Percentiles rank a stretch among this genome's conserved stretches.
These are phyloP conservation scores for Agastache rugosa DNA, from an alignment of 257 asterid species.

Conservation along the genomic window DNA sequence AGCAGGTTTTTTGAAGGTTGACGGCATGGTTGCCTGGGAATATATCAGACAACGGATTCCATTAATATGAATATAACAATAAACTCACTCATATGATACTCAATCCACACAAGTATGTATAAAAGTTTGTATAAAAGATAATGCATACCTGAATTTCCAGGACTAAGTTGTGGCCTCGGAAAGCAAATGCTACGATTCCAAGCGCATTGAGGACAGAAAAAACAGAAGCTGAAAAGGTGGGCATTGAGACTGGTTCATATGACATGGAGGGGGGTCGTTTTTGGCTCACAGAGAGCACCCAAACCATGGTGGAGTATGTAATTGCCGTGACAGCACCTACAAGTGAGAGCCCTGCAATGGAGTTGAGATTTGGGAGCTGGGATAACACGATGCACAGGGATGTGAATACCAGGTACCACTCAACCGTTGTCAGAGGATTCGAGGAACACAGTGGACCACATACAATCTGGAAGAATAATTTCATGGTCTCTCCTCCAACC, in stretches of 20 bases:
- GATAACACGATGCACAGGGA: slow-evolving; percentile 92
- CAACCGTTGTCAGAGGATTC: slow-evolving; percentile 92
- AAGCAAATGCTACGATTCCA: slow-evolving; percentile 90
- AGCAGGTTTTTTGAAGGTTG: slow-evolving; percentile 96
- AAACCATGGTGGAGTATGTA: slow-evolving; percentile 91
- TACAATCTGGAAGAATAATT: slow-evolving; percentile 88
- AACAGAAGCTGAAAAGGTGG: slow-evolving; percentile 61
- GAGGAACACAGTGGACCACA: slow-evolving; percentile 93
- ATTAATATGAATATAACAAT: background rate
- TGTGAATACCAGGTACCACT: slow-evolving; percentile 98
- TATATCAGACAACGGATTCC: slow-evolving; percentile 13
- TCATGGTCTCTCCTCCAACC: slow-evolving; percentile 99
- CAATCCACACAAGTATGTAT: background rate
- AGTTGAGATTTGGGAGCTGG: slow-evolving; percentile 95
- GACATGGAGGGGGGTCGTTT: slow-evolving; percentile 76
- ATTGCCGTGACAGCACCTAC: slow-evolving; percentile 97
- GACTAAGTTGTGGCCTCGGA: slow-evolving; percentile 94
- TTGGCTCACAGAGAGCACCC: slow-evolving; percentile 96
- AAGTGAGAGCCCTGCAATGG: slow-evolving; percentile 95
- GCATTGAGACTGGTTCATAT: slow-evolving; percentile 72
- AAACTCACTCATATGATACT: background rate
- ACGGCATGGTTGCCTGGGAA: slow-evolving; percentile 95
- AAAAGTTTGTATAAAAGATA: background rate
- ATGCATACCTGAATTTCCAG: slow-evolving; percentile 84
- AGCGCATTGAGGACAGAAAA: slow-evolving; percentile 87